These are phyloP conservation scores for Cordyceps javanica DNA, from an alignment of 2,329 filamentous ascomycete genomes.

Conservation along the genomic window DNA sequence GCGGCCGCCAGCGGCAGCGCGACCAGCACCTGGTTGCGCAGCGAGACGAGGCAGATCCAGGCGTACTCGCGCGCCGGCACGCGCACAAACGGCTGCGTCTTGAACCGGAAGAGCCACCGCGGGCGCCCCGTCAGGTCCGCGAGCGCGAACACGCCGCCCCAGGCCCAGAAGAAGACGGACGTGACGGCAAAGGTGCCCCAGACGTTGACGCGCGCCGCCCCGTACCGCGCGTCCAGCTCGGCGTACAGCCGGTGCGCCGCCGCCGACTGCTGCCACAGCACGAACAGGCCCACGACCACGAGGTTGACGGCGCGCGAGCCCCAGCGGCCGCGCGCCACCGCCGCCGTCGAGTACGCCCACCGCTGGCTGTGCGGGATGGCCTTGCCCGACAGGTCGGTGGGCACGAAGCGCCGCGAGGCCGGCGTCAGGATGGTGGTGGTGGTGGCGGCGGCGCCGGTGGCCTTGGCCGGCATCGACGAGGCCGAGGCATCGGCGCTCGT, in stretches of 20 bases:
- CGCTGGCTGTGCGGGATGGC: slow-evolving; percentile 14
- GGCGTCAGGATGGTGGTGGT: slow-evolving; percentile 1
- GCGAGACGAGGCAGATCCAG: slow-evolving; percentile 26
- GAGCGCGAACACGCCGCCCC: slow-evolving; percentile 30
- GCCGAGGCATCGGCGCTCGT: not conserved
- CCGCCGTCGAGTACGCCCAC: slow-evolving; percentile 14
- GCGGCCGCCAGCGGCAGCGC: slow-evolving; percentile 7
- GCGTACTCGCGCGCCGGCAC: slow-evolving; percentile 13
- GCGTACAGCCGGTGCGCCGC: slow-evolving; percentile 12
- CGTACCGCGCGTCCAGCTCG: slow-evolving; percentile 16
- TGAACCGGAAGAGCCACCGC: slow-evolving; percentile 38
- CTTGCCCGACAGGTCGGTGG: slow-evolving; percentile 13
- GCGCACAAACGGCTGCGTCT: slow-evolving; percentile 40
- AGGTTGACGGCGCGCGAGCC: slow-evolving; percentile 1
- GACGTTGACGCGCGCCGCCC: slow-evolving; percentile 27
- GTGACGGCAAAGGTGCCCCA: slow-evolving; percentile 31
- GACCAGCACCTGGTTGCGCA: slow-evolving; percentile 37
- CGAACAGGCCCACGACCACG: slow-evolving; percentile 9
- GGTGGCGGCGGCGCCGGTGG: not conserved
- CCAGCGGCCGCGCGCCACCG: not conserved
- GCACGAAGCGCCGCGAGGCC: slow-evolving; percentile 11
- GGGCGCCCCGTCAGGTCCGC: slow-evolving; percentile 33
- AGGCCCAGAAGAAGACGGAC: slow-evolving; percentile 35
- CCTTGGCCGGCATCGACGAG: not conserved
- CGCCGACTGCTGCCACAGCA: slow-evolving; percentile 12